Conservation (phyloP, 2,329 filamentous ascomycete species). For the Colletotrichum sublineola region DNA sequence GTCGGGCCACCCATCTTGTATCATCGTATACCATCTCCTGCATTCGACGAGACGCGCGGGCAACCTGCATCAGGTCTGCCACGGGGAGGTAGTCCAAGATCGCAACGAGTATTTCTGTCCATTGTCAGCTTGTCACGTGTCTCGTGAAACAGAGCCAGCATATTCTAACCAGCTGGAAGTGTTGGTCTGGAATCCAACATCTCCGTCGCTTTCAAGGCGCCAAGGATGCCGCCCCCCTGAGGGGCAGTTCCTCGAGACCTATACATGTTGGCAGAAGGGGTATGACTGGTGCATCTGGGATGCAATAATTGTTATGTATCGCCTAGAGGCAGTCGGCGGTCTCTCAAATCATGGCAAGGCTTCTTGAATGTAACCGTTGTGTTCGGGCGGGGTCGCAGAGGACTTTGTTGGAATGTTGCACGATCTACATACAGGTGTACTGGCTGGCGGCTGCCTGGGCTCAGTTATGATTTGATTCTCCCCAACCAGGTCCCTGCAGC, state of each 20-base stretch:
- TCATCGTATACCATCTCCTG: slow-evolving; percentile 99
- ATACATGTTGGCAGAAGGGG: slow-evolving; percentile 54
- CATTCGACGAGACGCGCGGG: slow-evolving; percentile 85
- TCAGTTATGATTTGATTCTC: slow-evolving; percentile 21
- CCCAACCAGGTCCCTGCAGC: slow-evolving; percentile 31
- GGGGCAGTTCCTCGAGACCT: slow-evolving; percentile 57
- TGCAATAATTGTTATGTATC: slow-evolving; percentile 11
- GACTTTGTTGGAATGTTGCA: slow-evolving; percentile 31
- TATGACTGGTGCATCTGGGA: slow-evolving; percentile 29
- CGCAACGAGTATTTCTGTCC: slow-evolving; percentile 83
- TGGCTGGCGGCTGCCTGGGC: slow-evolving; percentile 22
- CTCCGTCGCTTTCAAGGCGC: slow-evolving; percentile 82
- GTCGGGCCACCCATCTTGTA: slow-evolving; percentile 88
- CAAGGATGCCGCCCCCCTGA: slow-evolving; percentile 72
- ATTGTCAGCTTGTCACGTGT: slow-evolving; percentile 16
- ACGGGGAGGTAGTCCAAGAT: slow-evolving; percentile 93
- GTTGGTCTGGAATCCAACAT: slow-evolving; percentile 83
- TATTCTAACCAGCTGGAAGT: slow-evolving; percentile 80
- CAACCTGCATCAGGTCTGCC: slow-evolving; percentile 86
- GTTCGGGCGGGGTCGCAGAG: slow-evolving; percentile 30
- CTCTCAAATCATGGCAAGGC: slow-evolving; percentile 27
- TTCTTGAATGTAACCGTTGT: not conserved
- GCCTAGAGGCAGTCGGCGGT: slow-evolving; percentile 12
- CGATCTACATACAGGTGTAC: slow-evolving; percentile 17
- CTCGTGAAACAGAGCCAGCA: not conserved